These are phyloP conservation scores for Cerrena zonata DNA, from an alignment of 1,284 basidiomycete genomes.

Conservation along the genomic window DNA sequence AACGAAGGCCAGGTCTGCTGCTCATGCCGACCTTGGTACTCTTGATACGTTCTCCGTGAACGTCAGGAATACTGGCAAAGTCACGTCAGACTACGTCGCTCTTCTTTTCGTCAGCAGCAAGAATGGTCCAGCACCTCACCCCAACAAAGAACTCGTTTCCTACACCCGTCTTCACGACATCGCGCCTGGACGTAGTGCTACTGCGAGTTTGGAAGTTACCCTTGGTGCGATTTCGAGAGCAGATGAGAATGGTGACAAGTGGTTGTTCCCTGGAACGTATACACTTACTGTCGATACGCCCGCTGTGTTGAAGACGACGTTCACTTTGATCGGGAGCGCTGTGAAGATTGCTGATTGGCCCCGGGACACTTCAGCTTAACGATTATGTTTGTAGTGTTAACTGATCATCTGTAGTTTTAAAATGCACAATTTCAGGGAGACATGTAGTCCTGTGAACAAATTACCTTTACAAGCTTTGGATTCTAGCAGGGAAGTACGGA, in stretches of 20 bases:
- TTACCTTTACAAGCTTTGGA: too few relatives aligned
- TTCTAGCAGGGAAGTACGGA: too few relatives aligned
- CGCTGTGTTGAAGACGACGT: background rate
- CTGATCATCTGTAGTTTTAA: too few relatives aligned
- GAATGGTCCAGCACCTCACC: slow-evolving; percentile 44
- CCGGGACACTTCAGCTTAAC: background rate
- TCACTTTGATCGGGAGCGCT: slow-evolving; percentile 1
- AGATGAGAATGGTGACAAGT: slow-evolving; percentile 41
- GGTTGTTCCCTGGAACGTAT: slow-evolving; percentile 45
- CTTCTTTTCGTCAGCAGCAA: slow-evolving; percentile 45
- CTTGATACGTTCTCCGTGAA: slow-evolving; percentile 45
- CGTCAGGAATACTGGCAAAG: slow-evolving; percentile 44
- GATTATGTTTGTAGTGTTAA: too few relatives aligned
- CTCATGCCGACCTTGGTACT: slow-evolving; percentile 36
- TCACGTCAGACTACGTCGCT: slow-evolving; percentile 52
- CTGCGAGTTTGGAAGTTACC: slow-evolving; percentile 39
- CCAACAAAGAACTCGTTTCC: slow-evolving; percentile 46
- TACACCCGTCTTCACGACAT: slow-evolving; percentile 45
- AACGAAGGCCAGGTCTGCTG: slow-evolving; percentile 17
- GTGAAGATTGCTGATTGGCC: slow-evolving; percentile 2
- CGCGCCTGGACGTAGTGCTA: slow-evolving; percentile 30
- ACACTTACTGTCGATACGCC: slow-evolving; percentile 38
- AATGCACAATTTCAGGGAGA: too few relatives aligned
- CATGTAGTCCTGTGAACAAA: too few relatives aligned
- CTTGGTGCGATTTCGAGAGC: slow-evolving; percentile 46